Percentiles rank a stretch among this genome's conserved stretches.
These are phyloP conservation scores for Penicillium manginii DNA, from an alignment of 495 filamentous ascomycete species.

Conservation along the genomic window DNA sequence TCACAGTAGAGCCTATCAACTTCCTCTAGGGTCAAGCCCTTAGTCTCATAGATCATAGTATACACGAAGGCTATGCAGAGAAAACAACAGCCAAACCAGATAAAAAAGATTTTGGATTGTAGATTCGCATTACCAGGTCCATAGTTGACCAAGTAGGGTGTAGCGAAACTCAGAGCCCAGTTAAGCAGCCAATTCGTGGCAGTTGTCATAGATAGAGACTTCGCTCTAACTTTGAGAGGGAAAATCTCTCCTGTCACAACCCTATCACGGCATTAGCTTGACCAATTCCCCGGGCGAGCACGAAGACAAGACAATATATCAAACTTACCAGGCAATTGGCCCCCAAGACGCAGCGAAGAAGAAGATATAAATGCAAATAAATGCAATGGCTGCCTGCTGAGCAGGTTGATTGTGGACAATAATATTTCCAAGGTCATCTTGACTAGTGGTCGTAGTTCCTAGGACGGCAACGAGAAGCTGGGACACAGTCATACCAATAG, in stretches of 20 bases:
- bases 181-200: conserved; percentile 73
- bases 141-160: conserved; percentile 66
- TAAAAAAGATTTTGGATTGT: conserved; percentile 75
- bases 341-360: conserved; percentile 56
- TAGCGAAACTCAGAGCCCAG: conserved; percentile 59
- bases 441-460: conserved; percentile 51
- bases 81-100: conserved; percentile 74
- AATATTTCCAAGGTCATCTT: too few relatives aligned
- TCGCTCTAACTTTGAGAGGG: conserved; percentile 65
- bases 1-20: conserved; percentile 70
- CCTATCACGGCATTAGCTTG: conserved; percentile 30
- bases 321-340: not conserved
- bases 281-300: too few relatives aligned
- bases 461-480: conserved; percentile 68
- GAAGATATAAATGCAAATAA: conserved; percentile 75
- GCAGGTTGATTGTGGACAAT: conserved; percentile 34
- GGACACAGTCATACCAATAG: conserved; percentile 66
- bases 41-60: conserved; percentile 78
- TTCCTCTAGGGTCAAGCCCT: conserved; percentile 76
- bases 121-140: conserved; percentile 55
- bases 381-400: conserved; percentile 65
- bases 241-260: conserved; percentile 77
- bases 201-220: conserved; percentile 69
- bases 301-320: too few relatives aligned
- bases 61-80: conserved; percentile 72